phyloP scores from a whole-genome alignment of 2,329 filamentous ascomycete species.

The Calycina marina region DNA sequence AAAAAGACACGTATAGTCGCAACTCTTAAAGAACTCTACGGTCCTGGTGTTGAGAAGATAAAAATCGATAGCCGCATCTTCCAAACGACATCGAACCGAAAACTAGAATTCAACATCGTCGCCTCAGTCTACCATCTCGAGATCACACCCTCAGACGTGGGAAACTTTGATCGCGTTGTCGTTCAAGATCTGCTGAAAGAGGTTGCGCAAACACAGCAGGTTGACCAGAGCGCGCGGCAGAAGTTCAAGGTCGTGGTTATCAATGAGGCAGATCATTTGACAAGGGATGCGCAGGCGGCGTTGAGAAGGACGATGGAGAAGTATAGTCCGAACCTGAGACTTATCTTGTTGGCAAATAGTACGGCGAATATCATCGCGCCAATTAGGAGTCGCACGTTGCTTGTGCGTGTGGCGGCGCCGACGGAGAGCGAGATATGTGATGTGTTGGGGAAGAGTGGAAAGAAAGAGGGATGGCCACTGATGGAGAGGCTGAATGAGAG shows the following conservation, averaged over 20 bases:
- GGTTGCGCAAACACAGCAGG: constrained; percentile 96
- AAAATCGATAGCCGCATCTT: constrained; percentile 97
- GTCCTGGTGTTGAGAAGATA: constrained; percentile 97
- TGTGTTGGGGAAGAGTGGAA: constrained; percentile 55
- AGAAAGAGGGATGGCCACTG: constrained; percentile 72
- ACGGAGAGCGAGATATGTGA: constrained; percentile 71
- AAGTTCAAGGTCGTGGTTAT: constrained; percentile 98
- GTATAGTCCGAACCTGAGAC: constrained; percentile 83
- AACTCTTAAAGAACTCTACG: constrained; percentile 88
- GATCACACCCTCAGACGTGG: constrained; percentile 94
- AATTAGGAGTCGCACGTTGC: constrained; percentile 78
- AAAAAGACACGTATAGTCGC: constrained; percentile 97
- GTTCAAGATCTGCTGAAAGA: constrained; percentile 93
- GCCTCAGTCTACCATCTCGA: constrained; percentile 95
- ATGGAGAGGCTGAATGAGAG: constrained; percentile 63
- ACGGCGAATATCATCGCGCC: constrained; percentile 99
- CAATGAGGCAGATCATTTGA: constrained; percentile 94
- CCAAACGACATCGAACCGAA: constrained; percentile 88
- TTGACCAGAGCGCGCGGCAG: constrained; percentile 83
- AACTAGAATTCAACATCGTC: constrained; percentile 98
- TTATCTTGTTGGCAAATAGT: constrained; percentile 88
- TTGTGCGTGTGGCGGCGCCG: constrained; percentile 84
- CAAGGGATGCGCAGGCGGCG: constrained; percentile 87
- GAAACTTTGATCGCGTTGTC: constrained; percentile 90
- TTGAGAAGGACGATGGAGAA: constrained; percentile 97